Percentiles rank a stretch among this genome's conserved stretches.
Evolutionary conservation across 352 stramenopile species (phyloP).

Genomic region (Labyrinthula sp.): DNA sequence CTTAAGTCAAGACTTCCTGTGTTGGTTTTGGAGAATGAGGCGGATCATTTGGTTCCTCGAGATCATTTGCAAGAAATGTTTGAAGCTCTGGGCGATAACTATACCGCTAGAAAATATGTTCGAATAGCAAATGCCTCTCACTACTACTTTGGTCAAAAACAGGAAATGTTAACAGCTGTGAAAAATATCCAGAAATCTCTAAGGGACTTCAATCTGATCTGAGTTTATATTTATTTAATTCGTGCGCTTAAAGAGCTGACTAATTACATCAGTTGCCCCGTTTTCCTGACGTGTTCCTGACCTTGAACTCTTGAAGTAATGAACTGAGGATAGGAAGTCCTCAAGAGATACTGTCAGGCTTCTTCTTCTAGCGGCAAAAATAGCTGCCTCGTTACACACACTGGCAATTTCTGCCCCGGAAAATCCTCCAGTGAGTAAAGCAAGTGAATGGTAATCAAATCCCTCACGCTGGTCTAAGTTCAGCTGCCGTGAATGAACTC

Average conservation of each 20-base stretch:
- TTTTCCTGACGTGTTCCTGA: too few species aligned
- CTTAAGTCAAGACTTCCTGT: constrained; percentile 5
- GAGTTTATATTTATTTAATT: too few species aligned
- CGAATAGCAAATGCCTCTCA: constrained; percentile 15
- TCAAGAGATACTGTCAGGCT: too few species aligned
- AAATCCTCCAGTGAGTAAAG: constrained; percentile 8
- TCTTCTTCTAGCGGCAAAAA: constrained; percentile 10
- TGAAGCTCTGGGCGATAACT: constrained; percentile 12
- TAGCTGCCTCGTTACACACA: constrained; percentile 26
- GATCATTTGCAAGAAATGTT: constrained; percentile 16
- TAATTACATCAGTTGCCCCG: too few species aligned
- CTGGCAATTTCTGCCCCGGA: constrained; percentile 20
- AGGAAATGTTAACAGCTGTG: constrained; percentile 9
- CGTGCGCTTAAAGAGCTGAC: too few species aligned
- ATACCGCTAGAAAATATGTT: constrained; percentile 16
- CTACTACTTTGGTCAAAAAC: constrained; percentile 29
- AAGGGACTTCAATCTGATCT: too few species aligned
- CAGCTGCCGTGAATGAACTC: constrained; percentile 42
- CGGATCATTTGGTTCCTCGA: constrained; percentile 14
- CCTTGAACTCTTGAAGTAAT: too few species aligned
- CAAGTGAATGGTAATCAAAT: constrained; percentile 7
- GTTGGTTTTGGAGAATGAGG: constrained; percentile 19
- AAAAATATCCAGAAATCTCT: too few species aligned
- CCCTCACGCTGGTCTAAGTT: constrained; percentile 7
- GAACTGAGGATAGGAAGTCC: too few species aligned